Conservation (phyloP, 257 asterid species). For the Nicotiana otophora region DNA sequence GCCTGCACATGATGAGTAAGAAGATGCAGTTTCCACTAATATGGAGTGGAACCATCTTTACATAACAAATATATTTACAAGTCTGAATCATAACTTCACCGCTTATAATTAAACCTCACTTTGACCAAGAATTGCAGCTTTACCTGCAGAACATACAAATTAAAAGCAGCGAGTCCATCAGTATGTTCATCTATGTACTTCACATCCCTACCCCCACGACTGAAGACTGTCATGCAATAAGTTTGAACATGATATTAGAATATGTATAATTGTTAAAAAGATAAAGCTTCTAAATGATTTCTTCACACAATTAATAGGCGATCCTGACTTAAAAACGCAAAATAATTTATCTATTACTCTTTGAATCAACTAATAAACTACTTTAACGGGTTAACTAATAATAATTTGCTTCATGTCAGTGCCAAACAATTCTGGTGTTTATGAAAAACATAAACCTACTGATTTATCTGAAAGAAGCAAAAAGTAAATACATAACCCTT, state of each 20-base stretch:
- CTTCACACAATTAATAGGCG: not conserved
- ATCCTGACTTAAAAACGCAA: not conserved
- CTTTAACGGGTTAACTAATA: not conserved
- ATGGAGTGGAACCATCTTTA: constrained; percentile 3
- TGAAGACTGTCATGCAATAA: not conserved
- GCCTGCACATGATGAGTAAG: constrained; percentile 1
- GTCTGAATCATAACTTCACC: constrained; percentile 25
- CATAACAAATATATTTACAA: constrained; percentile 3
- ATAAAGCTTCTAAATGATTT: not conserved
- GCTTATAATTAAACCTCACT: constrained; percentile 89
- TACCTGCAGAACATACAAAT: constrained; percentile 46
- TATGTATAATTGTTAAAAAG: not conserved
- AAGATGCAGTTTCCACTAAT: not conserved
- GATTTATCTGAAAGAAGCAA: not conserved
- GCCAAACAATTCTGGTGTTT: not conserved
- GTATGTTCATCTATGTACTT: not conserved
- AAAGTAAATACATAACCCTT: not conserved
- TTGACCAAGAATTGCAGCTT: constrained; percentile 89
- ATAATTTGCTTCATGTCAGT: not conserved
- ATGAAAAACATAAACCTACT: not conserved
- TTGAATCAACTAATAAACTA: not conserved
- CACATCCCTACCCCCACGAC: not conserved
- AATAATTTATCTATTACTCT: not conserved
- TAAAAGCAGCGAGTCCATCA: not conserved
- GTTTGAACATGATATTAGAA: not conserved